These are phyloP conservation scores for Pharnaceum exiguum DNA, from an alignment of 148 eudicot species.

Conservation along the genomic window DNA sequence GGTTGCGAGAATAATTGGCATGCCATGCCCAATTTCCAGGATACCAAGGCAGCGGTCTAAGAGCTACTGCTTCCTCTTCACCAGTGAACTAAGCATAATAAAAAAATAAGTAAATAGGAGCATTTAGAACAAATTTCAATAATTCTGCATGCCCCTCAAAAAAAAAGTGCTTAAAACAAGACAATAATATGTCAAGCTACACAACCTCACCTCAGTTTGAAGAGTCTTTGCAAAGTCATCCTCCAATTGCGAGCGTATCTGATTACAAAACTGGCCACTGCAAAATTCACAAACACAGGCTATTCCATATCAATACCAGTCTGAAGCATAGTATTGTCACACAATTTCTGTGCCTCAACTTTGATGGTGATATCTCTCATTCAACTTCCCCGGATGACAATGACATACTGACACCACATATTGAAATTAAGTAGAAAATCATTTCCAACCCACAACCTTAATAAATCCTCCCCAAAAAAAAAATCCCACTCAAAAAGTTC, in stretches of 20 bases:
- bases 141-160: too few relatives aligned
- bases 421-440: too few relatives aligned
- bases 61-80: slow-evolving; percentile 67
- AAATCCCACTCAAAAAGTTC: too few relatives aligned
- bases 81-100: slow-evolving; percentile 46
- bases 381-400: too few relatives aligned
- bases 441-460: too few relatives aligned
- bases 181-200: not conserved
- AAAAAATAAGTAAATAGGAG: not conserved
- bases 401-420: too few relatives aligned
- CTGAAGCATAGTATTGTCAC: not conserved
- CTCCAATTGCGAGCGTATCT: slow-evolving; percentile 70
- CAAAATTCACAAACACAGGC: slow-evolving; percentile 18
- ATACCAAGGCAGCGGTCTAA: slow-evolving; percentile 89
- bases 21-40: slow-evolving; percentile 98
- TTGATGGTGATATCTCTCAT: too few relatives aligned
- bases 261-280: slow-evolving; percentile 82
- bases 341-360: too few relatives aligned
- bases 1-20: slow-evolving; percentile 82
- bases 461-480: too few relatives aligned
- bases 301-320: not conserved
- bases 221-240: slow-evolving; percentile 80
- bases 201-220: slow-evolving; percentile 92
- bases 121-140: too few relatives aligned
- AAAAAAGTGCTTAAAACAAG: not conserved